Evolutionary conservation across 2,329 filamentous ascomycete genomes (phyloP).

Genomic region (Gaeumannomyces tritici): DNA sequence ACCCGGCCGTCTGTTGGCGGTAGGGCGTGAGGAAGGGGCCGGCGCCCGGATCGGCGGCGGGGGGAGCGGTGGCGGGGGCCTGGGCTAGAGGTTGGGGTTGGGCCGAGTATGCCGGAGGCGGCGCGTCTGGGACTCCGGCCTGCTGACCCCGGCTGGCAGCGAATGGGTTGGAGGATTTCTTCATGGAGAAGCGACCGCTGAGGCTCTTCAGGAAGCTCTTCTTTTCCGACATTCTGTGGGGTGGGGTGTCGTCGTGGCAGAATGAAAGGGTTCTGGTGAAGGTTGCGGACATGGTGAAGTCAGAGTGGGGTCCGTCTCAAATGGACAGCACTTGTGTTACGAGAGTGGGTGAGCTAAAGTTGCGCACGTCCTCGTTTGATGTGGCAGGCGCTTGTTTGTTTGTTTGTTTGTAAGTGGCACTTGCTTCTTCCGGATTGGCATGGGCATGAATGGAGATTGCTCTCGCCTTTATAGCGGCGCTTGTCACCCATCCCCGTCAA

Average conservation of each 20-base stretch:
- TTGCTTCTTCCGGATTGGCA: no score
- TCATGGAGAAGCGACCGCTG: not conserved
- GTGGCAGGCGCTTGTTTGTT: no score
- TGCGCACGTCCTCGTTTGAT: no score
- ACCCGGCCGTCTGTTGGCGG: not conserved
- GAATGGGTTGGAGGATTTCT: not conserved
- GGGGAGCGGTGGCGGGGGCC: constrained; percentile 9
- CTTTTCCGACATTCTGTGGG: not conserved
- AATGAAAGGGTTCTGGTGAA: not conserved
- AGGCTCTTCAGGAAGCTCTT: not conserved
- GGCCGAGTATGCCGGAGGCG: constrained; percentile 2
- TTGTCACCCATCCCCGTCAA: not conserved
- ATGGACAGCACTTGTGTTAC: no score
- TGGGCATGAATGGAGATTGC: not conserved
- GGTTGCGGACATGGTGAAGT: not conserved
- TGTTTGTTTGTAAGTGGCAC: no score
- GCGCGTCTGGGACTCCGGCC: not conserved
- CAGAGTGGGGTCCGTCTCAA: no score
- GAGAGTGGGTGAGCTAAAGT: no score
- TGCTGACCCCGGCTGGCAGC: no score
- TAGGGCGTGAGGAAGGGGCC: constrained; percentile 2
- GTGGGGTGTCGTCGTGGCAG: not conserved
- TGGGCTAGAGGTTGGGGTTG: constrained; percentile 7
- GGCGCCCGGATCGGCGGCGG: constrained; percentile 7
- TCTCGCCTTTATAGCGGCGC: not conserved